Evolutionary conservation across 805 yeast species (phyloP).

Genomic region (Starmerella asiatica): DNA sequence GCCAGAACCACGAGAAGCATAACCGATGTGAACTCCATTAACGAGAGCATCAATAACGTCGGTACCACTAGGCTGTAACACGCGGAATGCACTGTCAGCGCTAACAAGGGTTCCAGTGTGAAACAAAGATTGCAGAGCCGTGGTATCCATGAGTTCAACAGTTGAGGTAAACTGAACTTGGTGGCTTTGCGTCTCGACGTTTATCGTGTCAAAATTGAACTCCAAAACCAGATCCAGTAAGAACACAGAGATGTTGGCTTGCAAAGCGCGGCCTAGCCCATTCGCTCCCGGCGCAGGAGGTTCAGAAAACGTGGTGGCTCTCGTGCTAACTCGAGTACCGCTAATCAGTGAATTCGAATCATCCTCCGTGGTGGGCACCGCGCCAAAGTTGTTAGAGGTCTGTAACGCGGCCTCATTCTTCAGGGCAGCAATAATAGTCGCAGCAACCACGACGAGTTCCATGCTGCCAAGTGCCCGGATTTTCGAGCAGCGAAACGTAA

Average conservation of each 20-base stretch:
- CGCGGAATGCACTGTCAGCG: constrained; percentile 17
- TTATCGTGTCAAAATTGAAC: constrained; percentile 12
- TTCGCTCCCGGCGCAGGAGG: background rate
- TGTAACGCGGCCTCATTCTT: constrained; percentile 1
- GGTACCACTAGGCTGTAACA: constrained; percentile 4
- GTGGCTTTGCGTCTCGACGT: constrained; percentile 20
- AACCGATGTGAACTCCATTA: constrained; percentile 16
- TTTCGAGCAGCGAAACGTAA: constrained; percentile 16
- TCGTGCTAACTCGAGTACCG: background rate
- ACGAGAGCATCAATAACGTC: constrained; percentile 20
- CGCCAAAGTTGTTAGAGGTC: too few species aligned
- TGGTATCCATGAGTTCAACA: constrained; percentile 10
- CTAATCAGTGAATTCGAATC: background rate
- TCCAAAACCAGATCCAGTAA: constrained; percentile 15
- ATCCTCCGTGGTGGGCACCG: background rate
- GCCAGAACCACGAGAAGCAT: constrained; percentile 9
- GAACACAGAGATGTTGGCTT: constrained; percentile 13
- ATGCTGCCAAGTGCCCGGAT: constrained; percentile 20
- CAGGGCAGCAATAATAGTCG: constrained; percentile 3
- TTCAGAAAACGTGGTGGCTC: background rate
- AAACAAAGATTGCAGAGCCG: constrained; percentile 7
- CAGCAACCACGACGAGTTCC: constrained; percentile 15
- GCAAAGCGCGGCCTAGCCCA: constrained; percentile 5
- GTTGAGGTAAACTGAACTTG: constrained; percentile 17
- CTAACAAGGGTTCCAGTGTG: constrained; percentile 16